Evolutionary conservation across 2,329 filamentous ascomycete species (phyloP), one percentile per base, ranked within the genome.

Genomic region (Periconia sp.): DNA sequence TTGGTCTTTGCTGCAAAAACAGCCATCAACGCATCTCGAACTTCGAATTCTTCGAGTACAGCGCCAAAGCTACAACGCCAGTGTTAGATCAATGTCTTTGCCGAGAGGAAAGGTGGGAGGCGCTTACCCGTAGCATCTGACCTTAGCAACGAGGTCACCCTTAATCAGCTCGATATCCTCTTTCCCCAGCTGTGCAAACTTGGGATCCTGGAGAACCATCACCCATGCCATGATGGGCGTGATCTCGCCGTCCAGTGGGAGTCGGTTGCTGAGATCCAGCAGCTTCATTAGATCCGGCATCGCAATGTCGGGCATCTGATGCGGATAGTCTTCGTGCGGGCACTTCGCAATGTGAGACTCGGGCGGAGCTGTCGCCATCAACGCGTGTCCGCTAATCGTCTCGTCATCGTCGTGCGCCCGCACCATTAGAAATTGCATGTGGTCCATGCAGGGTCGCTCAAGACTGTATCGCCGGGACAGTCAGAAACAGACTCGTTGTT

Each of bases 171-270:
- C 80, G 62, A 96, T 85, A 66, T 97, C 91, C 40, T 84, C 81
- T 48, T 77, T 74, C 15, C 79, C 84, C 60, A 97, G 76, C 61
- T 88, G 85, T 6, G 71, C 70, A 58, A 92, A 85, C 57, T 88
- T 81, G 44, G 59, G 57, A 17, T 74, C 62, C 56, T 81, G 82
- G 57, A 91, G 78, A 47, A 97, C 82, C 76, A 90, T 89, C 47
- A 91, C 89, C 85, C 94, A 93, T 0, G 92, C 92, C 91, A 96
- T 96, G 61, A 97, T 90, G 0, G 94, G 94, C 17, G 93, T 97
- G 65, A 97, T 90, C 75, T 95, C 91, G 49, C 91, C 91, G 56
- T 94, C 90, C 50, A 94, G 84, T 63, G 94, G 87, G 23, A 97
- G 81, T 63, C 87, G 86, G 63, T 87, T 84, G 76, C 91, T 96